Percentiles rank a stretch among this genome's conserved stretches.
Evolutionary conservation across 1,139 yeast species (phyloP).

Genomic region (Saccharomyces hybrid): DNA sequence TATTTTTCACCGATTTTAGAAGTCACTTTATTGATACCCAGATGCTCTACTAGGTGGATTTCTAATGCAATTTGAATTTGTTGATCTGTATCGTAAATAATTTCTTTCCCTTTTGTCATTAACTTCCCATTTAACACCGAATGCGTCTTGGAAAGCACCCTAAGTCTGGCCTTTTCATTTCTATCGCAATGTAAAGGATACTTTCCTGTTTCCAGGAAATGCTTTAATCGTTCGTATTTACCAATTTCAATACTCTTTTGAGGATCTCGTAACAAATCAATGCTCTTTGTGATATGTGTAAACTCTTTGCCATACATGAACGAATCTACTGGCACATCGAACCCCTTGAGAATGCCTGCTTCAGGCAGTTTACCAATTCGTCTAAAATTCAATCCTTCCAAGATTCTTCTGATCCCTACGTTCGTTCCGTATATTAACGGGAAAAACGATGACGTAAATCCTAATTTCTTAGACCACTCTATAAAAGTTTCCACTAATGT

Average conservation of each 20-base stretch:
- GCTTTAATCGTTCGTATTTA: constrained; percentile 65
- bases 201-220: constrained; percentile 73
- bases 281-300: constrained; percentile 22
- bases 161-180: constrained; percentile 72
- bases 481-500: constrained; percentile 55
- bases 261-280: constrained; percentile 26
- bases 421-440: constrained; percentile 73
- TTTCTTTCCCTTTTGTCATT: constrained; percentile 73
- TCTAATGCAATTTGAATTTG: constrained; percentile 71
- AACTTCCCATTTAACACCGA: constrained; percentile 65
- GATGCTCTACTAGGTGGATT: constrained; percentile 61
- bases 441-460: constrained; percentile 73
- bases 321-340: constrained; percentile 57
- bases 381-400: constrained; percentile 72
- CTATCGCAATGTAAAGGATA: constrained; percentile 81
- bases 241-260: constrained; percentile 26
- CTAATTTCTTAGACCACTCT: constrained; percentile 59
- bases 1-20: constrained; percentile 67
- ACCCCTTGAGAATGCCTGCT: constrained; percentile 60
- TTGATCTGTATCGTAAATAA: constrained; percentile 62
- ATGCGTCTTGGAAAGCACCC: constrained; percentile 80
- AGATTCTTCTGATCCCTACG: constrained; percentile 55
- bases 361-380: constrained; percentile 60
- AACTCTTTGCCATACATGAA: constrained; percentile 56
- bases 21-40: constrained; percentile 86